Conservation (phyloP, 768 basidiomycete species). For the Boletus subcaerulescens region DNA sequence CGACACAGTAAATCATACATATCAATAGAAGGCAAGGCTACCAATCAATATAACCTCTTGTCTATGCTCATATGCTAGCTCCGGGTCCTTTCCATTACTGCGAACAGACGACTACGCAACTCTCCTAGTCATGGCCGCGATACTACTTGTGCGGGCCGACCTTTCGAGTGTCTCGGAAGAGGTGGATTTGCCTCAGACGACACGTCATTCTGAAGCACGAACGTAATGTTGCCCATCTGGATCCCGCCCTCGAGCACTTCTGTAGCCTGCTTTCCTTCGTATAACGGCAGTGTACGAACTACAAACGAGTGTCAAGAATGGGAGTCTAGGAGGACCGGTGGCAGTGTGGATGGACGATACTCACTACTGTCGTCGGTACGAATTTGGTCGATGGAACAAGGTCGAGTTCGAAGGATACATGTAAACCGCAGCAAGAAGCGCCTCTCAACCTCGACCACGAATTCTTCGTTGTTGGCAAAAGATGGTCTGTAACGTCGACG, state of each 20-base stretch:
- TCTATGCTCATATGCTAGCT: too few relatives aligned
- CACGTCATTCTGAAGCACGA: constrained; percentile 9
- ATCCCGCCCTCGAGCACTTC: constrained; percentile 16
- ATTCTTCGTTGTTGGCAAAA: constrained; percentile 12
- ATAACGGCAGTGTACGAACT: constrained; percentile 22
- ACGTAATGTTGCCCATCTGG: constrained; percentile 23
- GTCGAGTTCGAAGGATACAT: constrained; percentile 25
- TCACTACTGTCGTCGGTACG: constrained; percentile 16
- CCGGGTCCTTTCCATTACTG: too few relatives aligned
- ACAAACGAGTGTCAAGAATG: neutral
- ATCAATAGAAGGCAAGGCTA: too few relatives aligned
- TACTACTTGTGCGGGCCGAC: too few relatives aligned
- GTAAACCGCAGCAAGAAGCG: constrained; percentile 19
- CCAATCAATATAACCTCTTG: too few relatives aligned
- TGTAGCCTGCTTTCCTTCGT: constrained; percentile 7
- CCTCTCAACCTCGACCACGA: constrained; percentile 21
- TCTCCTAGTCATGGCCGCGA: too few relatives aligned
- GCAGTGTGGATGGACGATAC: neutral
- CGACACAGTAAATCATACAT: too few relatives aligned
- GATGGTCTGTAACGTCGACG: constrained; percentile 6
- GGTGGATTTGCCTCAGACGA: neutral
- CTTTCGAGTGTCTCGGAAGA: neutral
- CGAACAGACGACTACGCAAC: too few relatives aligned
- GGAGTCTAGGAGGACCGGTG: too few relatives aligned
- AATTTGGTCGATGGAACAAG: constrained; percentile 18